Conservation (phyloP, 2,329 filamentous ascomycete species). For the Sporothrix brasiliensis region DNA sequence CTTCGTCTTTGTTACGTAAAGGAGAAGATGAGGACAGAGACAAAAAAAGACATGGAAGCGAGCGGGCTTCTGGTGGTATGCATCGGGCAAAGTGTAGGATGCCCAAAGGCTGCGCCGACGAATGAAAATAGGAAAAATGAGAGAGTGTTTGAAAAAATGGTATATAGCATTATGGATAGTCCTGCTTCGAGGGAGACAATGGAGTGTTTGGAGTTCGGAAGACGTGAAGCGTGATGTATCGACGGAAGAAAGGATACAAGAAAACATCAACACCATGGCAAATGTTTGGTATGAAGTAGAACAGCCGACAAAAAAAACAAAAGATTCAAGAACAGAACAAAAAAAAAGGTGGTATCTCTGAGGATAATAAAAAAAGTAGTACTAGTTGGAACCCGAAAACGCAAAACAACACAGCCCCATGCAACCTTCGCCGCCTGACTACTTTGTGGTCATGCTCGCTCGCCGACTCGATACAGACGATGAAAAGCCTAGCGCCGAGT, state of each 20-base stretch:
- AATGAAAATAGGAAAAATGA: not conserved
- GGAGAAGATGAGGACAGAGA: conserved; percentile 9
- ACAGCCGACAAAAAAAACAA: not conserved
- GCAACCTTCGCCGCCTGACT: not conserved
- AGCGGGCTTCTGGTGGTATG: not conserved
- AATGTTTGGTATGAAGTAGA: conserved; percentile 28
- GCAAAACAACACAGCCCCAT: not conserved
- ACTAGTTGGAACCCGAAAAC: not conserved
- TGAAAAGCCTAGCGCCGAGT: conserved; percentile 15
- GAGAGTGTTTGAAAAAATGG: not conserved
- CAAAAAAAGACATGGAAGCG: not conserved
- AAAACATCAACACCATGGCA: conserved; percentile 28
- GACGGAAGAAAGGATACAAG: conserved; percentile 10
- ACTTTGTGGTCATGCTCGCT: conserved; percentile 46
- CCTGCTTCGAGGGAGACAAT: not conserved
- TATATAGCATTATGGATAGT: conserved; percentile 13
- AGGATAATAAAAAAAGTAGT: not conserved
- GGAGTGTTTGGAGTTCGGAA: not conserved
- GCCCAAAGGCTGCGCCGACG: not conserved
- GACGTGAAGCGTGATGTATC: conserved; percentile 2
- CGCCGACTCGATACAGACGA: conserved; percentile 29
- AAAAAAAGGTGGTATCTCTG: conserved; percentile 15
- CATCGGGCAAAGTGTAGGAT: not conserved
- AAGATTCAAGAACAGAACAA: conserved; percentile 1
- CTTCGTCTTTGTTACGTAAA: not conserved